These are phyloP conservation scores for Raffaelea albimanens DNA, from an alignment of 2,329 filamentous ascomycete species.

Conservation along the genomic window DNA sequence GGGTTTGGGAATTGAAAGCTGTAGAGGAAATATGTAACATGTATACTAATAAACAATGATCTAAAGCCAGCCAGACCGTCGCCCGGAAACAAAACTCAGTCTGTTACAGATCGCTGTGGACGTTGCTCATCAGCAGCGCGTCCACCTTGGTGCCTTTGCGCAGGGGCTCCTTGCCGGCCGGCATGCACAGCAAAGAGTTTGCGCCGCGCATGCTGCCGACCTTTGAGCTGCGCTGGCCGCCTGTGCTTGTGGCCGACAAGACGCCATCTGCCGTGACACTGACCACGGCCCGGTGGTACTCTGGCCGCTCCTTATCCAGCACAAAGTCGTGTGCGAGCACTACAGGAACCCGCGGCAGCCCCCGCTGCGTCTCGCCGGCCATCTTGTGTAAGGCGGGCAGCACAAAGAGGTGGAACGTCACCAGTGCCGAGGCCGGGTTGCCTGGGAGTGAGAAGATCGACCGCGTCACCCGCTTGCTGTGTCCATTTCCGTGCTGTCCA, in stretches of 20 bases:
- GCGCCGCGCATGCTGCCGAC: constrained; percentile 84
- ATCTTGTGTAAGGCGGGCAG: constrained; percentile 75
- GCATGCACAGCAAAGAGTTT: constrained; percentile 76
- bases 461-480: constrained; percentile 41
- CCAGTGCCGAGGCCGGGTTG: constrained; percentile 86
- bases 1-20: background rate
- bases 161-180: constrained; percentile 52
- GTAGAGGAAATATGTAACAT: too few relatives aligned
- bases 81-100: background rate
- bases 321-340: constrained; percentile 61
- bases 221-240: constrained; percentile 78
- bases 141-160: constrained; percentile 62
- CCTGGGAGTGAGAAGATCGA: constrained; percentile 85
- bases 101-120: constrained; percentile 20
- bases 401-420: constrained; percentile 91
- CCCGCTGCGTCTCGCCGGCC: constrained; percentile 56
- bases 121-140: constrained; percentile 65
- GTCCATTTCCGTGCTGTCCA: too few relatives aligned
- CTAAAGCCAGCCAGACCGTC: too few relatives aligned
- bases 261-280: constrained; percentile 54
- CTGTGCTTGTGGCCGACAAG: constrained; percentile 71
- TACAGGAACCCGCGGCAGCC: constrained; percentile 65
- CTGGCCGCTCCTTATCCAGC: constrained; percentile 65
- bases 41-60: too few relatives aligned
- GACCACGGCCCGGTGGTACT: constrained; percentile 84